Conservation (phyloP, 202 grass and related monocot species). For the Eragrostis tef region DNA sequence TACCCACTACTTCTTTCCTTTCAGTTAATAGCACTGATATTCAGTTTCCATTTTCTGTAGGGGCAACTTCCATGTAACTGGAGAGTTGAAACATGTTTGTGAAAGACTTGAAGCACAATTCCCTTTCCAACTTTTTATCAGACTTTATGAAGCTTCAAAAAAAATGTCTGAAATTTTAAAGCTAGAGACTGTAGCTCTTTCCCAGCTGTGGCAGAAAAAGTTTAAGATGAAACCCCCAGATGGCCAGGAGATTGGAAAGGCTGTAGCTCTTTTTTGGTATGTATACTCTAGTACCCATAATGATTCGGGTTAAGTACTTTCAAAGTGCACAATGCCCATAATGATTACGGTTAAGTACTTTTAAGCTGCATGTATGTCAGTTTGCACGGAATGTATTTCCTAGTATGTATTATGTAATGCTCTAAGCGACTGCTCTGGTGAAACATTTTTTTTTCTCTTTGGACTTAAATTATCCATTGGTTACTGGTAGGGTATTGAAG, state of each 20-base stretch:
- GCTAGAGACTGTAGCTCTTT: constrained; percentile 57
- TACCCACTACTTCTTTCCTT: constrained; percentile 15
- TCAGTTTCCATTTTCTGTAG: constrained; percentile 48
- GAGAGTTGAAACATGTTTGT: constrained; percentile 46
- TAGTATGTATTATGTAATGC: not conserved
- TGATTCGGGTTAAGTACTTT: constrained; percentile 15
- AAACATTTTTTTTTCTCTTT: not conserved
- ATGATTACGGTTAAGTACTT: too few relatives aligned
- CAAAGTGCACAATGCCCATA: too few relatives aligned
- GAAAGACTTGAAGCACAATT: constrained; percentile 65
- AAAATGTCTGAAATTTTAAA: constrained; percentile 65
- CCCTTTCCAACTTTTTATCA: constrained; percentile 44
- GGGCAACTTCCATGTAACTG: constrained; percentile 67
- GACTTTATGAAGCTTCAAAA: constrained; percentile 60
- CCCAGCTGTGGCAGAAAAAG: constrained; percentile 58
- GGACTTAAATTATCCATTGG: not conserved
- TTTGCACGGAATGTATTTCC: not conserved
- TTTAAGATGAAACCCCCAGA: constrained; percentile 62
- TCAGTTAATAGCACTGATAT: constrained; percentile 33
- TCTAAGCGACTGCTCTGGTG: not conserved
- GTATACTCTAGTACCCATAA: constrained; percentile 14
- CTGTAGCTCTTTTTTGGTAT: too few relatives aligned
- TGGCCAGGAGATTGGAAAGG: constrained; percentile 66
- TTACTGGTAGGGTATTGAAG: too few relatives aligned
- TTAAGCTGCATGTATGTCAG: constrained; percentile 5